phyloP scores from a whole-genome alignment of 2,329 filamentous ascomycete species.

The Mycosphaerella sp. region DNA sequence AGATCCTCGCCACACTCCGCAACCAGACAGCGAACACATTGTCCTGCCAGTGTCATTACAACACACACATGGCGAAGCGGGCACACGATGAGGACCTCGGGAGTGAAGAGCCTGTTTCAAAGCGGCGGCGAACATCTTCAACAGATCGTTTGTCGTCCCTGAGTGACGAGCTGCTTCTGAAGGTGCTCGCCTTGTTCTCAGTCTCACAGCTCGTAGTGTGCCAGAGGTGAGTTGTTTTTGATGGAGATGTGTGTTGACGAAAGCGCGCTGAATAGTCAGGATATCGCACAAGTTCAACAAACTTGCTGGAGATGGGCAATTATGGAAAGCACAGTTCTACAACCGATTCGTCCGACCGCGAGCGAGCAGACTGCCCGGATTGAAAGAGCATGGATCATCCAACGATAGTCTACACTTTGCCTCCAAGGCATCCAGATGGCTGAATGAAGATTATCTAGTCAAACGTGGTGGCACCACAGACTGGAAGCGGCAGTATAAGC shows the following conservation, averaged over 20 bases:
- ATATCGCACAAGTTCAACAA: constrained; percentile 70
- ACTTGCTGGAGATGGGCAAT: constrained; percentile 71
- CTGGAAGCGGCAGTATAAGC: constrained; percentile 84
- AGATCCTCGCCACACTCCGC: no score
- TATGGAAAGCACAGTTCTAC: constrained; percentile 91
- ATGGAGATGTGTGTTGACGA: neutral
- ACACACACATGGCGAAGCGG: constrained; percentile 36
- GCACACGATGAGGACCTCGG: constrained; percentile 29
- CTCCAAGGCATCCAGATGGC: constrained; percentile 54
- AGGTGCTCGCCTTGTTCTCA: constrained; percentile 72
- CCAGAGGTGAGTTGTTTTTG: constrained; percentile 45
- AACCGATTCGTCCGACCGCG: constrained; percentile 77
- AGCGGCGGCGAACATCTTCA: constrained; percentile 40
- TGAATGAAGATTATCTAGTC: constrained; percentile 55
- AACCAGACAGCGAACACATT: neutral
- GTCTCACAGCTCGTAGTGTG: constrained; percentile 61
- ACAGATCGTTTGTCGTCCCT: constrained; percentile 63
- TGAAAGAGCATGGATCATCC: constrained; percentile 40
- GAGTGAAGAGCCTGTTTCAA: constrained; percentile 34
- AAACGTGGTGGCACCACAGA: constrained; percentile 51
- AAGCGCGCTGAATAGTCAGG: constrained; percentile 44
- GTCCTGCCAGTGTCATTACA: neutral
- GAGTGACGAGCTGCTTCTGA: constrained; percentile 81
- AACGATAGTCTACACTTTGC: constrained; percentile 45
- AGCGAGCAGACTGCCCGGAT: constrained; percentile 66